Evolutionary conservation across 192 early-diverging fungal genomes (phyloP).

Genomic region (Obelidium mucronatum): DNA sequence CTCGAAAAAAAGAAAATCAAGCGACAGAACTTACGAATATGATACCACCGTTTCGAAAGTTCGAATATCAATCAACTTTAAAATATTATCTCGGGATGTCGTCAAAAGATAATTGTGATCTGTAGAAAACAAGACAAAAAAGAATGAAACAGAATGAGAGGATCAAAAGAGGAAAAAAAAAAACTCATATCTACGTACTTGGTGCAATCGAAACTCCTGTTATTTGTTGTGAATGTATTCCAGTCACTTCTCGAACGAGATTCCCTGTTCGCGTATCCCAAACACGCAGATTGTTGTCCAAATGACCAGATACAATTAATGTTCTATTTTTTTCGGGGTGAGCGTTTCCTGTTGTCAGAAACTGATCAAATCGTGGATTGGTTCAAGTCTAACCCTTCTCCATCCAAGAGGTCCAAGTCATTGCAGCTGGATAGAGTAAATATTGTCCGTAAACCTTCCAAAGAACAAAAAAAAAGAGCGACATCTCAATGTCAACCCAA

Average conservation of each 20-base stretch:
- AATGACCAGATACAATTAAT: conserved; percentile 88
- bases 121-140: conserved; percentile 16
- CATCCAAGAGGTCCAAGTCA: conserved; percentile 82
- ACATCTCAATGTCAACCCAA: conserved; percentile 2
- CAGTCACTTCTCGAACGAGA: conserved; percentile 82
- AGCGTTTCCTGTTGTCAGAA: neutral
- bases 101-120: conserved; percentile 82
- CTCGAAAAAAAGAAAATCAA: neutral
- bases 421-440: conserved; percentile 96
- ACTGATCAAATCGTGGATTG: neutral
- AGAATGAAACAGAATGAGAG: neutral
- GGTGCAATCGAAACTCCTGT: conserved; percentile 81
- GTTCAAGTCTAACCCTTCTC: conserved; percentile 70
- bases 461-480: too few species aligned
- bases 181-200: conserved; percentile 53
- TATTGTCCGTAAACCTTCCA: conserved; percentile 81
- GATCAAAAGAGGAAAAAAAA: too few species aligned
- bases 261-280: conserved; percentile 90
- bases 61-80: conserved; percentile 81
- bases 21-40: conserved; percentile 56
- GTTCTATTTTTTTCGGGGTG: conserved; percentile 49
- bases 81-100: conserved; percentile 92
- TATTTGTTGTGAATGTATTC: conserved; percentile 88
- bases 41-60: conserved; percentile 77
- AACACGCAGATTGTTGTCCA: conserved; percentile 90